phyloP scores from a whole-genome alignment of 768 basidiomycete species.

The Amanita pallidorosea region DNA sequence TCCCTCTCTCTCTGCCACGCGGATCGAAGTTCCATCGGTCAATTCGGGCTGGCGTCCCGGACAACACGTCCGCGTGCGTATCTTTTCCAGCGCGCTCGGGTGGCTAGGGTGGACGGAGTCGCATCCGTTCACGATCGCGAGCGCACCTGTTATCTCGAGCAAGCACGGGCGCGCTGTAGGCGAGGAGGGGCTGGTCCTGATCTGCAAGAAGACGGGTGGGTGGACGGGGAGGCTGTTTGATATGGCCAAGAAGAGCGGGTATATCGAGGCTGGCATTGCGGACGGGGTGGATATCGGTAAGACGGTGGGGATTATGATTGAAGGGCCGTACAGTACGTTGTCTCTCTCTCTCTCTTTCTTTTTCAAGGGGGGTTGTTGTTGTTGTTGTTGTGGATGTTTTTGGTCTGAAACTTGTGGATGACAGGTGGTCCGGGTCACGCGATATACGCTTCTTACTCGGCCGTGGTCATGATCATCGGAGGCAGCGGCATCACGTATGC shows the following conservation, averaged over 20 bases:
- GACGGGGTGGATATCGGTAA: constrained; percentile 20
- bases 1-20: constrained; percentile 51
- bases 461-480: constrained; percentile 58
- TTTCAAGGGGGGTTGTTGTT: too few relatives aligned
- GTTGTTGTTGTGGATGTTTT: not conserved
- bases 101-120: constrained; percentile 45
- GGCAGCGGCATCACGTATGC: constrained; percentile 73
- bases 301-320: constrained; percentile 39
- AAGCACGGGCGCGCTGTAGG: constrained; percentile 19
- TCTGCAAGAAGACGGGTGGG: constrained; percentile 54
- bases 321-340: constrained; percentile 53
- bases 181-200: constrained; percentile 51
- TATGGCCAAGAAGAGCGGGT: constrained; percentile 27
- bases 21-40: constrained; percentile 48
- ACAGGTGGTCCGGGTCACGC: constrained; percentile 50
- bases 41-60: constrained; percentile 75
- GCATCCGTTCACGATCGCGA: constrained; percentile 81
- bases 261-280: constrained; percentile 13
- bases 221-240: constrained; percentile 55
- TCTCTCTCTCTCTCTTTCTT: too few relatives aligned
- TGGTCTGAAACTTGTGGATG: constrained; percentile 6
- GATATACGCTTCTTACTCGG: constrained; percentile 52
- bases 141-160: constrained; percentile 11
- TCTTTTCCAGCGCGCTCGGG: constrained; percentile 44
- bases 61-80: constrained; percentile 71